Base-by-base conservation (phyloP, 495 filamentous ascomycete species). In the Podospora fimiseda region DNA sequence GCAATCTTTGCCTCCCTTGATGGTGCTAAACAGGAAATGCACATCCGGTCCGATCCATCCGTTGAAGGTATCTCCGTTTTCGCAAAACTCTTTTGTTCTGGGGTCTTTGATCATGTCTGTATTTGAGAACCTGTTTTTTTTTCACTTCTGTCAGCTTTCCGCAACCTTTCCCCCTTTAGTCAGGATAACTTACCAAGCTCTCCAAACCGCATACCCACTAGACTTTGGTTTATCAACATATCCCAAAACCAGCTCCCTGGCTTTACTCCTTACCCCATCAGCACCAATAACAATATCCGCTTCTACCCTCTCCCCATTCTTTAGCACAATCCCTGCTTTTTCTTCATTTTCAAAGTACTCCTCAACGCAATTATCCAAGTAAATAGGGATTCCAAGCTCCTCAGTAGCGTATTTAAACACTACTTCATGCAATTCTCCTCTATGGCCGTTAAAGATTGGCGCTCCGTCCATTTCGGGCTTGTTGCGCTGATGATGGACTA, bases 1-100 rank as follows among this genome's bases (percentile, higher is more conserved):
- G 60, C 80, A 83, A 55, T 83, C 81, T n/a, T 64, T 63, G 11
- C 80, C 80, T 53, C 74, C 70, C 63, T 81, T 81, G 63, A 81
- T 77, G 21, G 79, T 81, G 43, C 65, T 71, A 61, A 82, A 80
- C n/a, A 83, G 60, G 51, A 81, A 81, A 64, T 81, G 79, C 47
- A 81, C 76, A 37, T 81, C 78, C 2, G 78, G 80, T 0, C 79
- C 77, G 58, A 77, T 78, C 74, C 72, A 81, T 8, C 79, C 79
- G 48, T 82, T 81, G 68, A 81, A 81, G 0, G 78, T 81, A 54
- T 83, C 80, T 24, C 80, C 80, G 58, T 82, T 81, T 27, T 74
- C 71, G 60, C 80, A 82, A 60, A 77, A 81, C n/a, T 80, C 72
- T 15, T 67, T 68, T 5, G 80, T 83, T 19, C 74, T 71, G 5